Evolutionary conservation across 2,329 filamentous ascomycete genomes (phyloP).

Genomic region (Exophiala sp.): DNA sequence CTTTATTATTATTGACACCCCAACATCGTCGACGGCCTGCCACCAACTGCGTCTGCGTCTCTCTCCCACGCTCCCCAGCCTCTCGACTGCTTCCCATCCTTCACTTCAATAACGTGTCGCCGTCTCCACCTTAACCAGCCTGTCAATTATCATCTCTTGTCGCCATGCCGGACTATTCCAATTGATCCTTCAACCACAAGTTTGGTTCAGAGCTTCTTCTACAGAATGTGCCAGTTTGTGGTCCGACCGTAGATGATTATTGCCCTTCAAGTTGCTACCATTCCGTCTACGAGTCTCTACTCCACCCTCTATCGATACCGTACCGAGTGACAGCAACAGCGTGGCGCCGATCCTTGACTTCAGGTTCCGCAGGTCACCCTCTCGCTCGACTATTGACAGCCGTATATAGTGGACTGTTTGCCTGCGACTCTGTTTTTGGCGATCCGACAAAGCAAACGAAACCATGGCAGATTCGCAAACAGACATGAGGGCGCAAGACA

Average conservation of each 20-base stretch:
- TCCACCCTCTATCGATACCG: conserved; percentile 14
- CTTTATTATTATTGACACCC: too few species aligned
- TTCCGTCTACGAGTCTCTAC: conserved; percentile 5
- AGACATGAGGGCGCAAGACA: conserved; percentile 1
- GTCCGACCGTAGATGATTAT: conserved; percentile 3
- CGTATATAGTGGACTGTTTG: neutral
- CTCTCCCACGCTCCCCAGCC: neutral
- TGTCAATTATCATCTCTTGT: conserved; percentile 7
- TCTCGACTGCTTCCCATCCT: conserved; percentile 6
- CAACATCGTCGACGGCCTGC: neutral
- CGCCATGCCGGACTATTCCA: neutral
- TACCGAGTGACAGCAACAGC: conserved; percentile 7
- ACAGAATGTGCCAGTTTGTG: conserved; percentile 6
- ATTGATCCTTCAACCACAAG: conserved; percentile 1
- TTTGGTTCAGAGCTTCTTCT: conserved; percentile 5
- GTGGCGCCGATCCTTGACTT: conserved; percentile 1
- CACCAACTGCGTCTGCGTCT: too few species aligned
- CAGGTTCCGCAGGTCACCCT: neutral
- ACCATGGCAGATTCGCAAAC: conserved; percentile 14
- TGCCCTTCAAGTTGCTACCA: neutral
- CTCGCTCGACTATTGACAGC: neutral
- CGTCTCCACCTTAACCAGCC: conserved; percentile 4
- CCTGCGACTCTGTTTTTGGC: neutral
- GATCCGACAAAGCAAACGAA: neutral
- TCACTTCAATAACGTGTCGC: neutral